A percentile compares a stretch with the other conserved stretches of the same genome.
Conservation (phyloP, 2,329 filamentous ascomycete species). For the Chaetomiaceae sp. region DNA sequence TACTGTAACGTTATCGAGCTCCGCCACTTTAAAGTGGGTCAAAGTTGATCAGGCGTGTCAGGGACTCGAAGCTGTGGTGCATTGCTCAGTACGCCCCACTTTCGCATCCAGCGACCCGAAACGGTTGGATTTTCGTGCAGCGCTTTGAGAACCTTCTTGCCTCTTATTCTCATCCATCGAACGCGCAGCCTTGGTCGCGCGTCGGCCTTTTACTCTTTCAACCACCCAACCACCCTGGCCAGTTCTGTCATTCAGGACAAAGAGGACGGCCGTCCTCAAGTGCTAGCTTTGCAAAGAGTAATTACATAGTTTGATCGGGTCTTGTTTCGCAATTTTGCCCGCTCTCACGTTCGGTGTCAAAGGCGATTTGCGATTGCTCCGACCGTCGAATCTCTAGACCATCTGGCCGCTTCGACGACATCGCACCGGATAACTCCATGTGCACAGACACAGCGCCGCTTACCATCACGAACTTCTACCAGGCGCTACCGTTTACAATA, state of each 20-base stretch:
- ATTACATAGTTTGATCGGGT: neutral
- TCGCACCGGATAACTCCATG: slow-evolving; percentile 5
- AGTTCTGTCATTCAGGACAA: neutral
- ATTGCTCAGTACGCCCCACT: no score
- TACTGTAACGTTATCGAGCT: no score
- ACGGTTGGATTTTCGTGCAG: neutral
- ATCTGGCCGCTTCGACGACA: neutral
- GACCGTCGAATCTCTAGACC: neutral
- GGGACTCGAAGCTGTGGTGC: no score
- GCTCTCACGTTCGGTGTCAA: neutral
- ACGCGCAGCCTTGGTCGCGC: slow-evolving; percentile 4
- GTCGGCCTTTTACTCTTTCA: neutral
- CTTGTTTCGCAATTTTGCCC: neutral
- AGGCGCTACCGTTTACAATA: neutral
- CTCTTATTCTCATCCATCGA: neutral
- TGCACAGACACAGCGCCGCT: neutral
- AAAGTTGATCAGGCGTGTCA: neutral
- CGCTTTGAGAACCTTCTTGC: neutral
- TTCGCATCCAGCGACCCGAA: no score
- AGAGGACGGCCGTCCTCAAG: neutral
- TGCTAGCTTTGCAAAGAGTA: neutral
- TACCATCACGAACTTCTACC: neutral
- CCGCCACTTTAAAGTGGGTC: no score
- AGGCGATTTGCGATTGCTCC: neutral
- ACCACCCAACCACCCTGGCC: neutral